Conservation (phyloP, 176 grass and related monocot genomes). For the Carex parvula region DNA sequence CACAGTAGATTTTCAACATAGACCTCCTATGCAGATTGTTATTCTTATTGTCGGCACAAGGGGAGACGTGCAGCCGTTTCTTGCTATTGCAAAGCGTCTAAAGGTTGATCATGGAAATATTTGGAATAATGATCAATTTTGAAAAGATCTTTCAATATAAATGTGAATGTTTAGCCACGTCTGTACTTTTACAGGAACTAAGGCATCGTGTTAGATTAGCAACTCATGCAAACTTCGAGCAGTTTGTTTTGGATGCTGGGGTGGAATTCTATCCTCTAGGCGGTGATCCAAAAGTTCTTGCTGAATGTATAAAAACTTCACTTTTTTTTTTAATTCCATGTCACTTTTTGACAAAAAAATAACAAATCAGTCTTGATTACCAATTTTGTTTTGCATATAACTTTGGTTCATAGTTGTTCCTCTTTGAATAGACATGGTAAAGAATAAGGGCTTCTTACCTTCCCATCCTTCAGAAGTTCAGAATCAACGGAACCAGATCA, state of each 20-base stretch:
- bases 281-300: slow-evolving; percentile 93
- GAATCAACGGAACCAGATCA: slow-evolving; percentile 88
- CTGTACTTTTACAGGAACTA: slow-evolving; percentile 54
- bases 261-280: slow-evolving; percentile 93
- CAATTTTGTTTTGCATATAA: not conserved
- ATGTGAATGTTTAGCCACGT: not conserved
- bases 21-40: slow-evolving; percentile 79
- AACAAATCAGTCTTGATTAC: not conserved
- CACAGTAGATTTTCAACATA: slow-evolving; percentile 56
- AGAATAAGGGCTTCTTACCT: slow-evolving; percentile 98
- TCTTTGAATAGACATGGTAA: slow-evolving; percentile 78
- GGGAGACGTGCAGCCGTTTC: slow-evolving; percentile 97
- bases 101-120: slow-evolving; percentile 49
- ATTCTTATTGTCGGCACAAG: slow-evolving; percentile 98
- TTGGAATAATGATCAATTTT: not conserved
- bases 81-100: slow-evolving; percentile 94
- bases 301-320: slow-evolving; percentile 56
- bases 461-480: slow-evolving; percentile 87
- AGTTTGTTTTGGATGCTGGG: slow-evolving; percentile 80
- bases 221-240: slow-evolving; percentile 88
- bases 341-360: not conserved
- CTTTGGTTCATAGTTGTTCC: slow-evolving; percentile 7
- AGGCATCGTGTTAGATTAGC: slow-evolving; percentile 92
- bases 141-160: not conserved
- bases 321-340: not conserved